Percentiles rank a stretch among this genome's conserved stretches.
Evolutionary conservation across 2,329 filamentous ascomycete genomes (phyloP).

Genomic region (Aspergillus nomiae): DNA sequence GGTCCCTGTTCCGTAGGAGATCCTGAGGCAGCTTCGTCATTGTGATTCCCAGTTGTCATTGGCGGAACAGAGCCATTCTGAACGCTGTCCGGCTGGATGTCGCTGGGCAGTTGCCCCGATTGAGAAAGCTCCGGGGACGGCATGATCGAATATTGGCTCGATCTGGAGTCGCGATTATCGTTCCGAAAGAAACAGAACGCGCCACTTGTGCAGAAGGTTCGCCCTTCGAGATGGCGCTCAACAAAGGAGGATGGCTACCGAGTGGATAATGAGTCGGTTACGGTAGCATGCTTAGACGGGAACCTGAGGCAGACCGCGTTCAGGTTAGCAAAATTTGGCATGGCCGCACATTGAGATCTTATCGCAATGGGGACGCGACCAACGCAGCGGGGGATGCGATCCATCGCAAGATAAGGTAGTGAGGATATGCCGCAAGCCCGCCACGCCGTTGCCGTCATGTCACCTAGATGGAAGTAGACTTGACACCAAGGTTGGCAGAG

Average conservation of each 20-base stretch:
- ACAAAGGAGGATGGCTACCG: constrained; percentile 26
- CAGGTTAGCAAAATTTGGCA: constrained; percentile 17
- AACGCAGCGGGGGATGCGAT: constrained; percentile 15
- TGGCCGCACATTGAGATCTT: not conserved
- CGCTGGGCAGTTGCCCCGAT: constrained; percentile 24
- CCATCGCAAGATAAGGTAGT: constrained; percentile 10
- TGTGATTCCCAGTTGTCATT: constrained; percentile 21
- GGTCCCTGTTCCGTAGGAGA: constrained; percentile 24
- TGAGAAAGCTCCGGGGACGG: constrained; percentile 37
- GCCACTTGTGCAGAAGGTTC: constrained; percentile 25
- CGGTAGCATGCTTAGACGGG: constrained; percentile 33
- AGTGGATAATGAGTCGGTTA: constrained; percentile 20
- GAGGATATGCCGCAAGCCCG: constrained; percentile 15
- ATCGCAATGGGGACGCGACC: constrained; percentile 19
- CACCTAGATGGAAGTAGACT: not conserved
- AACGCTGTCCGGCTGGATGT: constrained; percentile 24
- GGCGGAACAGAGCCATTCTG: constrained; percentile 29
- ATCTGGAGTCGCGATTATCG: constrained; percentile 1
- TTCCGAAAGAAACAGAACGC: constrained; percentile 14
- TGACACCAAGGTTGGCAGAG: not conserved
- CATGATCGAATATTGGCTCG: constrained; percentile 28
- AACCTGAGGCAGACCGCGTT: constrained; percentile 15
- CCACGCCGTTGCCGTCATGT: constrained; percentile 1
- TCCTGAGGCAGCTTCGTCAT: constrained; percentile 25
- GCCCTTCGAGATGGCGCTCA: constrained; percentile 23